phyloP scores from a whole-genome alignment of 1,284 basidiomycete species.

The Sphagnurus paluster region DNA sequence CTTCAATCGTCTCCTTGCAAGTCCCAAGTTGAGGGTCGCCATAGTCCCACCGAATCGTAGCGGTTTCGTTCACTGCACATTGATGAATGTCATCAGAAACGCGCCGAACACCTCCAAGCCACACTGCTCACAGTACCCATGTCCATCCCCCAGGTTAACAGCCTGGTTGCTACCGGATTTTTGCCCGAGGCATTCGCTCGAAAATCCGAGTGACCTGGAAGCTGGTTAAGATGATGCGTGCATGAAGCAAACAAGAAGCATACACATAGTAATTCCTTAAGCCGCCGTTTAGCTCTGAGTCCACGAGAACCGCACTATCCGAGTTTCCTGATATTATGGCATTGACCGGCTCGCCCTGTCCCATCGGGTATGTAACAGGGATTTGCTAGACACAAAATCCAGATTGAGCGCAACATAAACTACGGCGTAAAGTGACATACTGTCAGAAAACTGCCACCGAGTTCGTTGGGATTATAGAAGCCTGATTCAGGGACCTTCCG shows the following conservation, averaged over 20 bases:
- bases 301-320: conserved; percentile 69
- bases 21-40: conserved; percentile 75
- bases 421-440: conserved; percentile 27
- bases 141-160: conserved; percentile 86
- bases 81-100: background rate
- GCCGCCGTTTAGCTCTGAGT: conserved; percentile 66
- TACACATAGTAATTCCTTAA: conserved; percentile 72
- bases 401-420: background rate
- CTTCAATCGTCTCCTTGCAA: conserved; percentile 83
- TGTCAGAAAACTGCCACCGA: conserved; percentile 44
- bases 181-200: conserved; percentile 84
- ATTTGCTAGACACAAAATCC: conserved; percentile 35
- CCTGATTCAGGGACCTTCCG: conserved; percentile 37
- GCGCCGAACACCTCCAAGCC: background rate
- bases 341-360: conserved; percentile 90
- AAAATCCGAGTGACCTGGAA: conserved; percentile 53
- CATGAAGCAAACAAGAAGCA: conserved; percentile 17
- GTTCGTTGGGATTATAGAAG: conserved; percentile 36
- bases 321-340: conserved; percentile 84
- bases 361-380: conserved; percentile 64
- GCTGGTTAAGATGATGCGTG: background rate
- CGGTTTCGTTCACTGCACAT: conserved; percentile 68
- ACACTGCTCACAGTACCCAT: conserved; percentile 51
- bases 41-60: conserved; percentile 81
- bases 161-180: conserved; percentile 69